phyloP scores from a whole-genome alignment of 78 protist species.

The Speleostelium caveatum region DNA sequence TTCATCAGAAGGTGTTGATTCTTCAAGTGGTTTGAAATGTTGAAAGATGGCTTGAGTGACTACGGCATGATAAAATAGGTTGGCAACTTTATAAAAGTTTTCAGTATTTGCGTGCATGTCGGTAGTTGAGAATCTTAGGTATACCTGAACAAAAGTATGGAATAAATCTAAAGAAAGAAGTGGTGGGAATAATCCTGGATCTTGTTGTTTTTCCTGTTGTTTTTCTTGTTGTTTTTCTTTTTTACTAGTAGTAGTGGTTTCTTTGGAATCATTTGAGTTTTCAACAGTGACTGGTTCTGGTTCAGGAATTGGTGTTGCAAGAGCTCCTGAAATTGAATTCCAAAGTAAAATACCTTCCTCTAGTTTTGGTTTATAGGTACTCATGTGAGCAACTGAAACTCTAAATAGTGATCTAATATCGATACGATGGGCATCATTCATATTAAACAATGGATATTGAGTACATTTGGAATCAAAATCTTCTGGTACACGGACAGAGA shows the following conservation, averaged over 20 bases:
- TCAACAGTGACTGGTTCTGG: not conserved
- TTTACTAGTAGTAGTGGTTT: too few relatives aligned
- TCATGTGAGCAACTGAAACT: constrained; percentile 21
- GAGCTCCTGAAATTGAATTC: constrained; percentile 34
- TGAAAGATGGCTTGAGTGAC: constrained; percentile 55
- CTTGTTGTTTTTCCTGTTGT: not conserved
- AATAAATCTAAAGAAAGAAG: constrained; percentile 51
- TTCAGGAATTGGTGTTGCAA: constrained; percentile 16
- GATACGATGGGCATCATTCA: constrained; percentile 56
- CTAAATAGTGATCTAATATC: constrained; percentile 59
- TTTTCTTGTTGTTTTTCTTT: not conserved
- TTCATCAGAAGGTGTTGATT: not conserved
- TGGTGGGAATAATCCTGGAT: constrained; percentile 42
- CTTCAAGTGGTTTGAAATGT: constrained; percentile 20
- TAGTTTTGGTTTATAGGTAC: not conserved
- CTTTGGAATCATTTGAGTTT: not conserved
- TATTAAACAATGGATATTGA: constrained; percentile 24
- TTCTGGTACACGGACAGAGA: constrained; percentile 11
- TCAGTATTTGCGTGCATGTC: constrained; percentile 9
- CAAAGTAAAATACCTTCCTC: constrained; percentile 26
- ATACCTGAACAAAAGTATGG: constrained; percentile 50
- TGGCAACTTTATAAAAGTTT: constrained; percentile 35
- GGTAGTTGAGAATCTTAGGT: constrained; percentile 9
- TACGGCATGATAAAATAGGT: constrained; percentile 44
- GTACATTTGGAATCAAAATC: not conserved